Conservation (phyloP, 306 rosid genomes). For the Cercis canadensis region DNA sequence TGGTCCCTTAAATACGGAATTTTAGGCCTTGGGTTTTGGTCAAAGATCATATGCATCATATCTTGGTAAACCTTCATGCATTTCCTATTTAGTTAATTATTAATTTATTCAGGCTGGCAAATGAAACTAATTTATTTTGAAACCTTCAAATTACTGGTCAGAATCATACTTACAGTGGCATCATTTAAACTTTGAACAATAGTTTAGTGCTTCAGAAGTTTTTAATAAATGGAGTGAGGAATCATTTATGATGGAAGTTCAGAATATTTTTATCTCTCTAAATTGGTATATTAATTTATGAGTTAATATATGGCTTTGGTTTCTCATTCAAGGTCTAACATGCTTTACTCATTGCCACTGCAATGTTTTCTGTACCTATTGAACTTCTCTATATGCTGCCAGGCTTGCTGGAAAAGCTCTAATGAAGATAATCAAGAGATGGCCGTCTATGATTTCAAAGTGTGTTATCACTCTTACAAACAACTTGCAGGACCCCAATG, state of each 20-base stretch:
- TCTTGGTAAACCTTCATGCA: constrained; percentile 19
- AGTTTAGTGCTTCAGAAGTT: constrained; percentile 31
- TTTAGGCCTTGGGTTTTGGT: constrained; percentile 12
- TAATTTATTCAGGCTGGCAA: constrained; percentile 26
- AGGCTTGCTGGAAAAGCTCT: constrained; percentile 96
- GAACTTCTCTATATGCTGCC: constrained; percentile 39
- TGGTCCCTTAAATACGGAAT: background rate
- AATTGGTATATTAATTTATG: constrained; percentile 28
- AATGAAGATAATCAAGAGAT: constrained; percentile 87
- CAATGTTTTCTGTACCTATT: constrained; percentile 32
- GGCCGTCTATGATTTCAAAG: constrained; percentile 94
- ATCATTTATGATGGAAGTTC: constrained; percentile 3
- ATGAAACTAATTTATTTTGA: constrained; percentile 13
- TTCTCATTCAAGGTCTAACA: constrained; percentile 26
- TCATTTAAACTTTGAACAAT: constrained; percentile 17
- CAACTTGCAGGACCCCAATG: constrained; percentile 62
- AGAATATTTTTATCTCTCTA: constrained; percentile 10
- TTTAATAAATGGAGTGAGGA: background rate
- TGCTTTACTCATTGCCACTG: constrained; percentile 18
- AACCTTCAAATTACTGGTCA: constrained; percentile 16
- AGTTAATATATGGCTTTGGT: constrained; percentile 14
- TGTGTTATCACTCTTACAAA: constrained; percentile 80
- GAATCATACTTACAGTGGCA: constrained; percentile 9
- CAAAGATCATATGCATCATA: constrained; percentile 8
- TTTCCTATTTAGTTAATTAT: constrained; percentile 24